Evolutionary conservation across 2,329 filamentous ascomycete species (phyloP).

Genomic region (Colletotrichum lentis): DNA sequence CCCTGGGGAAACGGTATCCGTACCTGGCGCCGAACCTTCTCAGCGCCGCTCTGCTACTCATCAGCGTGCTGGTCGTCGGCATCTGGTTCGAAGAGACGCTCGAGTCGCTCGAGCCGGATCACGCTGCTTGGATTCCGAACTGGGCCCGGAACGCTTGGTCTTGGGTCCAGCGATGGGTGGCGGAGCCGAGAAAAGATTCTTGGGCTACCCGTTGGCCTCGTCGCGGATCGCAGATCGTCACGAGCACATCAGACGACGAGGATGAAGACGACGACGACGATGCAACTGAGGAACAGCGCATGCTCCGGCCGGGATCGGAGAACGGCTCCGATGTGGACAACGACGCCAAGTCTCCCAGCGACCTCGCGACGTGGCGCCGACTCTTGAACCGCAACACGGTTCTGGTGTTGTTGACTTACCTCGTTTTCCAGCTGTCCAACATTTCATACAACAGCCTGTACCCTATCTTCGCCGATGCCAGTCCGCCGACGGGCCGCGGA

Average conservation of each 20-base stretch:
- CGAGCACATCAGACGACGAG: conserved; percentile 42
- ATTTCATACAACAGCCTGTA: conserved; percentile 96
- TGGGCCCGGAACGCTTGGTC: conserved; percentile 47
- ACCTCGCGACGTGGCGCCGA: conserved; percentile 59
- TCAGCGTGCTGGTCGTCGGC: conserved; percentile 77
- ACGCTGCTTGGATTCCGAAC: conserved; percentile 44
- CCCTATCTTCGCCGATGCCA: conserved; percentile 85
- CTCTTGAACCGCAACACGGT: conserved; percentile 83
- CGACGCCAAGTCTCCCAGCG: conserved; percentile 59
- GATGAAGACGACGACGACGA: conserved; percentile 38
- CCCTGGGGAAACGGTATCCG: conserved; percentile 70
- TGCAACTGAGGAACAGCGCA: conserved; percentile 38
- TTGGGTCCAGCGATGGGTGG: conserved; percentile 41
- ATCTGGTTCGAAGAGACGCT: conserved; percentile 88
- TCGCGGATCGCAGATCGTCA: conserved; percentile 36
- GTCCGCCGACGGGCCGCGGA: conserved; percentile 77
- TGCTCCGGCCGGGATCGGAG: conserved; percentile 46
- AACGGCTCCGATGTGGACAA: conserved; percentile 59
- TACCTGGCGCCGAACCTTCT: conserved; percentile 87
- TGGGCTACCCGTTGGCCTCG: conserved; percentile 54
- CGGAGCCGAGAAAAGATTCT: conserved; percentile 43
- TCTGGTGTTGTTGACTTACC: conserved; percentile 82
- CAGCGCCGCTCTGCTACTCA: conserved; percentile 73
- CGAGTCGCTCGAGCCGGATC: conserved; percentile 56
- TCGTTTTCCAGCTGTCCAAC: conserved; percentile 93